Evolutionary conservation across 805 yeast species (phyloP).

Genomic region (Ogataea methanolica): DNA sequence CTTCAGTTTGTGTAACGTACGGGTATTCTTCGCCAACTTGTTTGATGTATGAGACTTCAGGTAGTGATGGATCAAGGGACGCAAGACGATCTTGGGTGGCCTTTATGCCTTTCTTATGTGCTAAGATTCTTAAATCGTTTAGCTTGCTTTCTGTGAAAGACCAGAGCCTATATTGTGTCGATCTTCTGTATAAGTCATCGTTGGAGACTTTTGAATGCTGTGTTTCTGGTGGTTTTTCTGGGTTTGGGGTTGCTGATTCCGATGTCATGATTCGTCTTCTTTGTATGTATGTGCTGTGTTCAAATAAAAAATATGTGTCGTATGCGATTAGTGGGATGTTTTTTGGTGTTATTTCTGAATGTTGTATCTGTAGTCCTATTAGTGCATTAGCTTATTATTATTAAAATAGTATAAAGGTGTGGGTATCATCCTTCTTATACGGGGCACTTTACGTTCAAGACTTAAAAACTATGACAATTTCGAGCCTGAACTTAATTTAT

Average conservation of each 20-base stretch:
- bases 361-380: too few species aligned
- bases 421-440: too few species aligned
- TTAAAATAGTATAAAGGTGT: too few species aligned
- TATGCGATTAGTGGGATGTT: too few species aligned
- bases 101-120: constrained; percentile 52
- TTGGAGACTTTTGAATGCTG: constrained; percentile 43
- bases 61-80: constrained; percentile 11
- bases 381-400: too few species aligned
- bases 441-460: too few species aligned
- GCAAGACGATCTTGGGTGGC: constrained; percentile 29
- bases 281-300: too few species aligned
- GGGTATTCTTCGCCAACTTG: constrained; percentile 26
- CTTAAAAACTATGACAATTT: too few species aligned
- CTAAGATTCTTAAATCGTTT: constrained; percentile 38
- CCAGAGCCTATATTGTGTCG: constrained; percentile 84
- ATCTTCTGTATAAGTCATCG: constrained; percentile 85
- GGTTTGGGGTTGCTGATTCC: not conserved
- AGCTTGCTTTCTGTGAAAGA: constrained; percentile 65
- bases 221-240: not conserved
- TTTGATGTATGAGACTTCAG: constrained; percentile 10
- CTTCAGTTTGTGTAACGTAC: constrained; percentile 65
- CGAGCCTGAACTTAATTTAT: too few species aligned
- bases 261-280: too few species aligned
- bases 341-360: too few species aligned
- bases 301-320: too few species aligned